Evolutionary conservation across 2,329 filamentous ascomycete genomes (phyloP).

Genomic region (Lithohypha guttulata): DNA sequence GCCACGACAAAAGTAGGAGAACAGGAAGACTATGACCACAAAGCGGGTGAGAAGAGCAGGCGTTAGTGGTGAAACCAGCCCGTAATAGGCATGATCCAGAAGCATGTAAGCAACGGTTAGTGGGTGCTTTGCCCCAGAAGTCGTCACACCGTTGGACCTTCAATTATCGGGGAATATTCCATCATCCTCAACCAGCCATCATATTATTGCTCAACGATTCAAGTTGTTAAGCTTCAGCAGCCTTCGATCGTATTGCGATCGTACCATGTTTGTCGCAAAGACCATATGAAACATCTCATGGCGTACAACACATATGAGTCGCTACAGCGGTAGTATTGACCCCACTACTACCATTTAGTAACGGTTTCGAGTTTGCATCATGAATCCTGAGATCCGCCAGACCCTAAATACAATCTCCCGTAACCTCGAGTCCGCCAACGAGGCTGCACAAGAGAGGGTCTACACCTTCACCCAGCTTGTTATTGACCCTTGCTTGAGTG

Average conservation of each 20-base stretch:
- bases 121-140: no score
- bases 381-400: slow-evolving; percentile 54
- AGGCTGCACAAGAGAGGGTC: slow-evolving; percentile 80
- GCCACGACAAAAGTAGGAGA: no score
- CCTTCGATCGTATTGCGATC: no score
- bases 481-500: slow-evolving; percentile 66
- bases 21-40: no score
- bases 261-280: not conserved
- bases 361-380: slow-evolving; percentile 11
- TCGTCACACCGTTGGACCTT: slow-evolving; percentile 2
- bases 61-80: no score
- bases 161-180: no score
- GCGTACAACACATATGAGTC: not conserved
- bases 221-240: no score
- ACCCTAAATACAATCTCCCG: slow-evolving; percentile 88
- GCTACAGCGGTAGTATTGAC: not conserved
- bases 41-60: no score
- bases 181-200: not conserved
- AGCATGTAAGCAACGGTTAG: no score
- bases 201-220: no score
- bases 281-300: not conserved
- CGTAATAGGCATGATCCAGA: no score
- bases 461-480: slow-evolving; percentile 84
- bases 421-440: slow-evolving; percentile 80
- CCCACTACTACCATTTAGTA: not conserved